phyloP scores from a whole-genome alignment of 1,284 basidiomycete species.

The Sutorius eximius region DNA sequence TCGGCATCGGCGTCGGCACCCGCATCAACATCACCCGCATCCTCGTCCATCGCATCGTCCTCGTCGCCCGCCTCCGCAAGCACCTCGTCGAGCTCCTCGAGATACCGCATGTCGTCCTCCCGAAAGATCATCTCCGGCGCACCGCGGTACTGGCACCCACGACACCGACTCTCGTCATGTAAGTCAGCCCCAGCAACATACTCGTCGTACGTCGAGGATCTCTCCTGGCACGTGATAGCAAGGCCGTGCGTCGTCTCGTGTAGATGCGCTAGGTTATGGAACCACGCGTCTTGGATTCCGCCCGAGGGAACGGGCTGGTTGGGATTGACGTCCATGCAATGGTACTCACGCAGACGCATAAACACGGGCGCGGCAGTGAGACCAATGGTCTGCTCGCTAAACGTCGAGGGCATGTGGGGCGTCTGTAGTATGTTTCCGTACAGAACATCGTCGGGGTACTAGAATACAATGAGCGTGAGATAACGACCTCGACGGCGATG shows the following conservation, averaged over 20 bases:
- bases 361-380: slow-evolving; percentile 48
- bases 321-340: slow-evolving; percentile 44
- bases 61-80: slow-evolving; percentile 14
- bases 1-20: slow-evolving; percentile 23
- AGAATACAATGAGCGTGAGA: slow-evolving; percentile 9
- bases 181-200: slow-evolving; percentile 39
- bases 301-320: slow-evolving; percentile 39
- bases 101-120: slow-evolving; percentile 25
- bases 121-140: slow-evolving; percentile 32
- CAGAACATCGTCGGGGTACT: slow-evolving; percentile 37
- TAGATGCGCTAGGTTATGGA: slow-evolving; percentile 37
- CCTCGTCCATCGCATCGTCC: slow-evolving; percentile 29
- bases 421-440: slow-evolving; percentile 38
- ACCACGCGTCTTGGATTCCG: slow-evolving; percentile 56
- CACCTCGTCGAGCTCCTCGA: slow-evolving; percentile 6
- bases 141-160: slow-evolving; percentile 34
- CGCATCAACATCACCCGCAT: slow-evolving; percentile 8
- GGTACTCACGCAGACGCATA: slow-evolving; percentile 56
- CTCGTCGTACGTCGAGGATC: slow-evolving; percentile 36
- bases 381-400: slow-evolving; percentile 39
- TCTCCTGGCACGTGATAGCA: slow-evolving; percentile 24
- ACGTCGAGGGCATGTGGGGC: slow-evolving; percentile 32
- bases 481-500: not conserved
- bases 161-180: slow-evolving; percentile 46
- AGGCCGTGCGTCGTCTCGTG: slow-evolving; percentile 31